phyloP scores from a whole-genome alignment of 805 yeast species.

The Saccharomycopsis capsularis region DNA sequence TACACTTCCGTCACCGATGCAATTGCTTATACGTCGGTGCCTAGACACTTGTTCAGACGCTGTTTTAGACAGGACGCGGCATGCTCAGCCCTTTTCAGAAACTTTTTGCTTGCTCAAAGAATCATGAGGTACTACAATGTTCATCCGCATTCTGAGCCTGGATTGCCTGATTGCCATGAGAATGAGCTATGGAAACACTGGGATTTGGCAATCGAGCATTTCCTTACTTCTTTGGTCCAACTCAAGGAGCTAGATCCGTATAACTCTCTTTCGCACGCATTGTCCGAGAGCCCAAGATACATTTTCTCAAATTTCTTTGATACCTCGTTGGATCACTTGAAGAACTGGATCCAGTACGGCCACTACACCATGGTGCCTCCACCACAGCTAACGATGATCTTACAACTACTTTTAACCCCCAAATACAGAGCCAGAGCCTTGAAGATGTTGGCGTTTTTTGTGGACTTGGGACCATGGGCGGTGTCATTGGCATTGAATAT shows the following conservation, averaged over 20 bases:
- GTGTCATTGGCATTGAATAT: conserved; percentile 87
- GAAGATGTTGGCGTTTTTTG: conserved; percentile 71
- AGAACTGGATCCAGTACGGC: conserved; percentile 86
- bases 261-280: conserved; percentile 9
- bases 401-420: conserved; percentile 89
- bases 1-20: conserved; percentile 98
- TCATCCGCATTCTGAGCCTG: conserved; percentile 92
- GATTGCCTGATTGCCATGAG: conserved; percentile 71
- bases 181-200: conserved; percentile 98
- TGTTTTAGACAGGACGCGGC: conserved; percentile 91
- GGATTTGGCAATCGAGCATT: conserved; percentile 96
- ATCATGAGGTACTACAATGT: conserved; percentile 91
- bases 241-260: conserved; percentile 26
- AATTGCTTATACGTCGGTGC: conserved; percentile 91
- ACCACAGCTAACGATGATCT: conserved; percentile 87
- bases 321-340: conserved; percentile 92
- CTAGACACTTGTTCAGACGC: conserved; percentile 81
- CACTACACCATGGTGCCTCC: conserved; percentile 82
- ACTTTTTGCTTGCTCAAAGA: conserved; percentile 84
- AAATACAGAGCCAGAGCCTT: conserved; percentile 89
- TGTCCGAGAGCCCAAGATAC: conserved; percentile 37
- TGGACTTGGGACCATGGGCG: conserved; percentile 97
- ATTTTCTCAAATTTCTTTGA: conserved; percentile 93
- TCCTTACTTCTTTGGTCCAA: conserved; percentile 62
- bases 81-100: conserved; percentile 93